Evolutionary conservation across 2,329 filamentous ascomycete genomes (phyloP).

Genomic region (Monosporascus ibericus): DNA sequence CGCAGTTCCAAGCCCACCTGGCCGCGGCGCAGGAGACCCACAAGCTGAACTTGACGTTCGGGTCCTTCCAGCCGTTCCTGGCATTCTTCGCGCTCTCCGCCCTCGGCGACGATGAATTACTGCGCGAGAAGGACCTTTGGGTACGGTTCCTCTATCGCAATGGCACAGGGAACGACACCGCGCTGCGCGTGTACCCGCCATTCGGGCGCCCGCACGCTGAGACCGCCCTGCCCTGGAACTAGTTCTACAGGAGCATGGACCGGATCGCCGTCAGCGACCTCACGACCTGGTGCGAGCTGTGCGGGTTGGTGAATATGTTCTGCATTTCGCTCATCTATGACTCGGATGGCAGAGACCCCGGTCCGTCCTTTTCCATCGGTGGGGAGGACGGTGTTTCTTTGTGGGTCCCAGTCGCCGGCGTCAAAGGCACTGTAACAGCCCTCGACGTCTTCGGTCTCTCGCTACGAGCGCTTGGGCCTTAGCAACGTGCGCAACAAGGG

Average conservation of each 20-base stretch:
- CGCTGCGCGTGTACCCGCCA: slow-evolving; percentile 32
- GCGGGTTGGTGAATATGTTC: slow-evolving; percentile 30
- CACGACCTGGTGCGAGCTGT: slow-evolving; percentile 39
- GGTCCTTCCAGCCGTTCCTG: slow-evolving; percentile 48
- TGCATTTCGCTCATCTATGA: slow-evolving; percentile 23
- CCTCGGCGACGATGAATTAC: slow-evolving; percentile 44
- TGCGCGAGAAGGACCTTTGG: slow-evolving; percentile 37
- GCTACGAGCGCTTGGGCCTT: slow-evolving; percentile 17
- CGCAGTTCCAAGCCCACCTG: slow-evolving; percentile 37
- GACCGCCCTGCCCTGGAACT: slow-evolving; percentile 29
- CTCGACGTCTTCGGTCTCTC: slow-evolving; percentile 24
- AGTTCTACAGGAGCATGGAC: slow-evolving; percentile 33
- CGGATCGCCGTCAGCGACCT: slow-evolving; percentile 27
- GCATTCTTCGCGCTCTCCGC: slow-evolving; percentile 46
- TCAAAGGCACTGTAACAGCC: slow-evolving; percentile 39
- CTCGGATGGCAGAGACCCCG: background rate
- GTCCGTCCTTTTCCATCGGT: background rate
- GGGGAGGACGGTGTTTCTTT: slow-evolving; percentile 10
- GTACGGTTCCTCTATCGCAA: slow-evolving; percentile 54
- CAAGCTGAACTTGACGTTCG: slow-evolving; percentile 49
- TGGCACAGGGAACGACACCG: slow-evolving; percentile 31
- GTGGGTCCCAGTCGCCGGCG: slow-evolving; percentile 35
- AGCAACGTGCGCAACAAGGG: slow-evolving; percentile 26
- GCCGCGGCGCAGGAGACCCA: slow-evolving; percentile 30
- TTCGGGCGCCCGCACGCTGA: slow-evolving; percentile 32